phyloP scores from a whole-genome alignment of 495 filamentous ascomycete species.

The Hyaloscypha hepaticicola region DNA sequence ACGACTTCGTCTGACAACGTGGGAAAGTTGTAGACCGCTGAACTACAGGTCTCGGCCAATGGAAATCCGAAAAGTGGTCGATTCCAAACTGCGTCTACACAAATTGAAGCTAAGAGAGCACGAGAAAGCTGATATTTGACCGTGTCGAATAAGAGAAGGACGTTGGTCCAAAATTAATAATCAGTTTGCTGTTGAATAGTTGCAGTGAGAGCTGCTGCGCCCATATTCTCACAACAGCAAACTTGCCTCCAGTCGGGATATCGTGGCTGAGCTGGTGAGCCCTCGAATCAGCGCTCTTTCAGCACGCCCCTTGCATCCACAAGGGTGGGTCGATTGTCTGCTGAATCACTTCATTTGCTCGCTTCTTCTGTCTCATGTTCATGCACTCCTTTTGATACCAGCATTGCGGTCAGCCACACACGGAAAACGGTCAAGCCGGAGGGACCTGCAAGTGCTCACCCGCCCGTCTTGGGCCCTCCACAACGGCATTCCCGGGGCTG shows the following conservation, averaged over 20 bases:
- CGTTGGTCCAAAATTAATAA: not conserved
- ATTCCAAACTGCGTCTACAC: not conserved
- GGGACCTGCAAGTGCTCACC: not conserved
- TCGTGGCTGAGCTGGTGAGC: not conserved
- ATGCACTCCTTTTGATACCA: not conserved
- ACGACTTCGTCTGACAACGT: not conserved
- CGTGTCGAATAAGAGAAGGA: not conserved
- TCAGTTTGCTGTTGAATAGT: not conserved
- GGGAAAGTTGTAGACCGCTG: not conserved
- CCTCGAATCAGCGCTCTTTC: not conserved
- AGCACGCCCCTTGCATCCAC: constrained; percentile 1
- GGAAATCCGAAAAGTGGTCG: not conserved
- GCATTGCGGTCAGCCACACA: not conserved
- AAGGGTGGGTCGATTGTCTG: not conserved
- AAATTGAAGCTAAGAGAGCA: not conserved
- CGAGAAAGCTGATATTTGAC: not conserved
- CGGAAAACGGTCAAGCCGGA: not conserved
- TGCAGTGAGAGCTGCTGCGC: not conserved
- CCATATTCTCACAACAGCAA: not conserved
- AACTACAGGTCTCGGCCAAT: not conserved
- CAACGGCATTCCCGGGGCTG: not conserved
- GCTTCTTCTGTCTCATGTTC: not conserved
- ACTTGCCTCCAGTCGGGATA: not conserved
- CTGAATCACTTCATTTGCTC: not conserved
- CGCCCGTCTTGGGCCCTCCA: not conserved